Evolutionary conservation across 2,329 filamentous ascomycete species (phyloP).

Genomic region (Epichloe gansuensis): DNA sequence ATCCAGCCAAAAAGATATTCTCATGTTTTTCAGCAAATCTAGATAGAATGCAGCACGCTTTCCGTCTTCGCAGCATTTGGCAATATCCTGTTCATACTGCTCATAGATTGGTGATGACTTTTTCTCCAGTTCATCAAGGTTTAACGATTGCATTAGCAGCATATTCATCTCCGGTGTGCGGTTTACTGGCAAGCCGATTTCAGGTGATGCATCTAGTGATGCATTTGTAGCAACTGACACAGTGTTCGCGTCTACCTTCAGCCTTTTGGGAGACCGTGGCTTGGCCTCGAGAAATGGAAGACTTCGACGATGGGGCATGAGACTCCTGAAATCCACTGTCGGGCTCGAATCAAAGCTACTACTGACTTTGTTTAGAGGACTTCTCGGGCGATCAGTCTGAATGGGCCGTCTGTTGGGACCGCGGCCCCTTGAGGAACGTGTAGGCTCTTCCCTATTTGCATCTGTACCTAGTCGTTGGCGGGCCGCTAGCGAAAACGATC

Average conservation of each 20-base stretch:
- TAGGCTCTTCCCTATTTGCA: background rate
- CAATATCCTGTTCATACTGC: conserved; percentile 20
- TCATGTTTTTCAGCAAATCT: conserved; percentile 13
- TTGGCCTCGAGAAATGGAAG: conserved; percentile 14
- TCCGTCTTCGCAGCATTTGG: conserved; percentile 10
- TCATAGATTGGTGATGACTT: conserved; percentile 17
- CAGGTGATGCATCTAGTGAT: background rate
- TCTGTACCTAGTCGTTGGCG: background rate
- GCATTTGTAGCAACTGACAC: background rate
- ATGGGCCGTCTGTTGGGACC: background rate
- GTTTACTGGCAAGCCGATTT: background rate
- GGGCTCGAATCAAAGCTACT: background rate
- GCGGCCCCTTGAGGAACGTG: background rate
- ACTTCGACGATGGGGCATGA: conserved; percentile 19
- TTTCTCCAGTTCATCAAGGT: conserved; percentile 14
- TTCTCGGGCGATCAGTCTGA: background rate
- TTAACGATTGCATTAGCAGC: conserved; percentile 13
- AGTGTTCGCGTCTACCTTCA: background rate
- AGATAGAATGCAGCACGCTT: conserved; percentile 19
- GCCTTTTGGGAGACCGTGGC: background rate
- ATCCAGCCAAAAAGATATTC: conserved; percentile 19
- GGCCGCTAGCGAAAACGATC: conserved; percentile 3
- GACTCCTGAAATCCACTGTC: conserved; percentile 12
- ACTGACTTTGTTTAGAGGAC: background rate
- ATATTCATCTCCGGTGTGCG: conserved; percentile 7